A percentile compares a stretch with the other conserved stretches of the same genome.
Evolutionary conservation across 139 green algal species (phyloP).

Genomic region (Eudorina sp.): DNA sequence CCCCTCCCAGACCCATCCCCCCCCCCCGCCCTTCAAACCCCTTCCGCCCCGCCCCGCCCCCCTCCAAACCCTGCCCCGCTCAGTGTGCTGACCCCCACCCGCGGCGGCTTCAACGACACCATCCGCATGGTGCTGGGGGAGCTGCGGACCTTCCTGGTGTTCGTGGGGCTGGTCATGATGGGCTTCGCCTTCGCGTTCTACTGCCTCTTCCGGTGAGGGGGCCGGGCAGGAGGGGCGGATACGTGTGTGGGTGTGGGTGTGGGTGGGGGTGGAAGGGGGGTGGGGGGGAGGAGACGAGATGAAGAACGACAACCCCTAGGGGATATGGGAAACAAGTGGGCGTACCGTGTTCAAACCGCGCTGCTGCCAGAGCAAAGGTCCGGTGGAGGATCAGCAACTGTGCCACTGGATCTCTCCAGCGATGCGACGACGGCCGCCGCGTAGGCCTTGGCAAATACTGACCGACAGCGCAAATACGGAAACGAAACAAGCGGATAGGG

Average conservation of each 20-base stretch:
- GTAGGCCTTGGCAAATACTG: no score
- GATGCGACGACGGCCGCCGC: no score
- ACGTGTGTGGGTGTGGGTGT: background rate
- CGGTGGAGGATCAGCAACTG: no score
- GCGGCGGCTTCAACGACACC: conserved; percentile 56
- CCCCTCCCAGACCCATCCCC: no score
- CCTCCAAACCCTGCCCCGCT: background rate
- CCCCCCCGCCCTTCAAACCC: background rate
- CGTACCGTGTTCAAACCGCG: no score
- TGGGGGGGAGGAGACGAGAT: no score
- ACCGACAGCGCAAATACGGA: no score
- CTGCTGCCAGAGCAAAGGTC: no score
- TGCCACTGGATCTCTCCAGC: no score
- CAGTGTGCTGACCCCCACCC: conserved; percentile 57
- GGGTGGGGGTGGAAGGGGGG: background rate
- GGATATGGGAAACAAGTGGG: no score
- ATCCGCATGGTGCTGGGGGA: conserved; percentile 63
- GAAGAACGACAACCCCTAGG: no score
- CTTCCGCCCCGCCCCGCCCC: background rate
- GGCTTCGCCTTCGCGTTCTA: conserved; percentile 71
- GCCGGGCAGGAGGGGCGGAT: background rate
- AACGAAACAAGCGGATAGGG: no score
- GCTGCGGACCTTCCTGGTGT: conserved; percentile 67
- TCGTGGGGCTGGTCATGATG: conserved; percentile 65
- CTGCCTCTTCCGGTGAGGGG: conserved; percentile 48